Base-by-base conservation (phyloP, 306 rosid genomes). In the Delonix regia region DNA sequence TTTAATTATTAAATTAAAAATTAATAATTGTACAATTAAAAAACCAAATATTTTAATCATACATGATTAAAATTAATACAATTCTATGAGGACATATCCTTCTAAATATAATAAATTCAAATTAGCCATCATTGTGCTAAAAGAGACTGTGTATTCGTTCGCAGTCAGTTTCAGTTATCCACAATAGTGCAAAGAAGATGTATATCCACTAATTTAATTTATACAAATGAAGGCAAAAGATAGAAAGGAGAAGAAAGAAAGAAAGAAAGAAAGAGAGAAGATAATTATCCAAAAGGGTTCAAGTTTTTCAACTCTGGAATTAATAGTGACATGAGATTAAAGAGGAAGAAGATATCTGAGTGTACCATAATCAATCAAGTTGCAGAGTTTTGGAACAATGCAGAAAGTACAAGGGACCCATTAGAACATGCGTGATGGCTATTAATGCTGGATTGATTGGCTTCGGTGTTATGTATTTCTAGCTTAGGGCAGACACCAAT, bases 401-500 rank as follows among this genome's bases (percentile, higher is more conserved):
- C 13, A 8, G 60, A 25, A 1, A 57, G 64, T 36, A 1, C 8
- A 5, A 25, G n/a, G n/a, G 36, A 25, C 64, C 64, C 64, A 5
- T 25, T 13, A 13, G n/a, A 16, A 9, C 48, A 10, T 4, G 11
- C n/a, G n/a, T 10, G 34, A 57, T 27, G 13, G 13, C 27, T 19
- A 19, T 51, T n/a, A 57, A 13, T 57, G n/a, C 64, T 13, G 34
- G 2, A 24, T 11, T 57, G 11, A 57, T 57, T 24, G n/a, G 64
- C 36, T 34, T 6, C 38, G 38, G 6, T 34, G 38, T 6, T 34
- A 14, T 4, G 13, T 60, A 57, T 25, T 59, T 59, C 63, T 1
- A 25, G n/a, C n/a, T 77, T 81, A 61, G 53, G 85, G 85, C 47
- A 74, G 49, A 52, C 64, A 52, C 21, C 72, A 44, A 57, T 61